A percentile compares a stretch with the other conserved stretches of the same genome.
Evolutionary conservation across 1,139 yeast genomes (phyloP).

Genomic region (Suhomyces terraborum): DNA sequence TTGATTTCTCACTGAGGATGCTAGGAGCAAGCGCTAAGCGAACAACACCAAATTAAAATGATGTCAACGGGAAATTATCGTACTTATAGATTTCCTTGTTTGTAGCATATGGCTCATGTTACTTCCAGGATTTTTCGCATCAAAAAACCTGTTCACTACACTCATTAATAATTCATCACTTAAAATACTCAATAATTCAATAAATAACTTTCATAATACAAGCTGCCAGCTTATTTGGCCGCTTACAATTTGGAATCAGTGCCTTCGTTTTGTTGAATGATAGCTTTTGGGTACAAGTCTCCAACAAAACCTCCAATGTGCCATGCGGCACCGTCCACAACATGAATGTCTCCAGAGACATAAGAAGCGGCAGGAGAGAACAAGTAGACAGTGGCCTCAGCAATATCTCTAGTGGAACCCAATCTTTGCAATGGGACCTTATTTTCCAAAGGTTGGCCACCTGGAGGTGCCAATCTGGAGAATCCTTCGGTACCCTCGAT

Average conservation of each 20-base stretch:
- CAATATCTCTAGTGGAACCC: conserved; percentile 79
- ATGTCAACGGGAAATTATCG: no score
- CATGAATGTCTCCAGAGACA: conserved; percentile 73
- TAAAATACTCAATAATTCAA: background rate
- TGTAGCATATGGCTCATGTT: no score
- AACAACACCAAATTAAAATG: no score
- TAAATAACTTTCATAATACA: background rate
- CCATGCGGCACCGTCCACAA: conserved; percentile 94
- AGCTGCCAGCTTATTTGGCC: no score
- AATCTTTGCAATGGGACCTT: conserved; percentile 74
- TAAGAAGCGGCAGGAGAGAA: conserved; percentile 81
- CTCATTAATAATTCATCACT: no score
- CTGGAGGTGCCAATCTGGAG: conserved; percentile 51
- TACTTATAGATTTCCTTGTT: no score
- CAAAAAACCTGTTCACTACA: no score
- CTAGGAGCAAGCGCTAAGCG: no score
- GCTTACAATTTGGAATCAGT: conserved; percentile 21
- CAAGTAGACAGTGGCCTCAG: conserved; percentile 81
- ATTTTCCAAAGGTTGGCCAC: conserved; percentile 37
- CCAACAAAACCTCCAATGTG: conserved; percentile 58
- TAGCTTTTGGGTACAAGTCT: conserved; percentile 38
- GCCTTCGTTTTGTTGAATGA: conserved; percentile 30
- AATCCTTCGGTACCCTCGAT: conserved; percentile 83
- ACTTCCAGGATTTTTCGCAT: background rate
- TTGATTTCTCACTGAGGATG: no score